phyloP scores from a whole-genome alignment of 805 yeast genomes.

The Saccharomycopsis olivae region DNA sequence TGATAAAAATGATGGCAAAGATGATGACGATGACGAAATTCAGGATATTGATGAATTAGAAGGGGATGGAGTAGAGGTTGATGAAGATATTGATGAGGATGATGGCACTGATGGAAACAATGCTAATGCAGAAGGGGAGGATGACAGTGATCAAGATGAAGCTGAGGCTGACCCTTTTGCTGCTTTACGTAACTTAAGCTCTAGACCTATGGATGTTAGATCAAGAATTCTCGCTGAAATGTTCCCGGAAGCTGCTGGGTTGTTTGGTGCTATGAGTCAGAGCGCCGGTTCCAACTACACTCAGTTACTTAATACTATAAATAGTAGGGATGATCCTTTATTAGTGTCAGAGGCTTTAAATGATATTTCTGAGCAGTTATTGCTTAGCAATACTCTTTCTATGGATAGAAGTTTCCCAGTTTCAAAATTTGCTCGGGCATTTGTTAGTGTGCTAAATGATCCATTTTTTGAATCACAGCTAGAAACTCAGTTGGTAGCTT shows the following conservation, averaged over 20 bases:
- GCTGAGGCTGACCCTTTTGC: slow-evolving; percentile 19
- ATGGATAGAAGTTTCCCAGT: slow-evolving; percentile 60
- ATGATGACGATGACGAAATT: not conserved
- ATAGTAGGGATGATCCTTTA: slow-evolving; percentile 42
- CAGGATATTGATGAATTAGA: slow-evolving; percentile 17
- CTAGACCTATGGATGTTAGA: not conserved
- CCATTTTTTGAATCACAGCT: slow-evolving; percentile 50
- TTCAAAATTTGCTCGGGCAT: slow-evolving; percentile 38
- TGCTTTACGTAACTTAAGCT: not conserved
- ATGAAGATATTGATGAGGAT: slow-evolving; percentile 21
- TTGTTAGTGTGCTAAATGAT: slow-evolving; percentile 49
- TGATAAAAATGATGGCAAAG: not conserved
- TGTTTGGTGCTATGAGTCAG: slow-evolving; percentile 23
- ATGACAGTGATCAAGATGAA: slow-evolving; percentile 19
- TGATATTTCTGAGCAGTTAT: slow-evolving; percentile 50
- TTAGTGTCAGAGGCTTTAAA: slow-evolving; percentile 52
- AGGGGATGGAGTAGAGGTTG: slow-evolving; percentile 22
- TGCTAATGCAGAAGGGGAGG: slow-evolving; percentile 6
- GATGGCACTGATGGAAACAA: slow-evolving; percentile 21
- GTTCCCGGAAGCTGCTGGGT: slow-evolving; percentile 30
- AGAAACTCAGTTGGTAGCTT: slow-evolving; percentile 75
- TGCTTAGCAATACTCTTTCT: slow-evolving; percentile 57
- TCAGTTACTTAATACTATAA: slow-evolving; percentile 10
- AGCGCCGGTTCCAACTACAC: slow-evolving; percentile 17
- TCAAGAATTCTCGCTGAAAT: slow-evolving; percentile 19